These are phyloP conservation scores for Tetrapisispora namnaoensis DNA, from an alignment of 805 yeast genomes.

Conservation along the genomic window DNA sequence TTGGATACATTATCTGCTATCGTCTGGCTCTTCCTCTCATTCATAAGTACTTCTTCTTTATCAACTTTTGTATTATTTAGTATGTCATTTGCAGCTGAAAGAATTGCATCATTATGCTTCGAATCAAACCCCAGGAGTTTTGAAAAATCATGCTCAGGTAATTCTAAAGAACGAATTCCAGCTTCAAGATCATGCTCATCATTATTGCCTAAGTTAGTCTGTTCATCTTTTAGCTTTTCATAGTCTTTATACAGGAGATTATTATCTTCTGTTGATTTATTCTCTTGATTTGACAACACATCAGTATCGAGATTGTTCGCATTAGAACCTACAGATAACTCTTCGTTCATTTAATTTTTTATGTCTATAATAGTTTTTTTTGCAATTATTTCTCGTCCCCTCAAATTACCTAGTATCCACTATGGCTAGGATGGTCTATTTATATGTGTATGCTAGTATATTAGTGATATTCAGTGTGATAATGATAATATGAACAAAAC, in stretches of 20 bases:
- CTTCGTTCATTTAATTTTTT: background rate
- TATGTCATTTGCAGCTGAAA: slow-evolving; percentile 12
- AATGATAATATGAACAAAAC: too few species aligned
- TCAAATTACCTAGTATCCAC: too few species aligned
- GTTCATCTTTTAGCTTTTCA: background rate
- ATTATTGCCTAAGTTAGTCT: background rate
- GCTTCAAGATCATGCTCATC: slow-evolving; percentile 2
- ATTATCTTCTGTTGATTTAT: background rate
- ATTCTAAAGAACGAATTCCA: slow-evolving; percentile 9
- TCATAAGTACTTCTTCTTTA: background rate
- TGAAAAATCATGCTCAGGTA: slow-evolving; percentile 24
- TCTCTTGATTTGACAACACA: background rate
- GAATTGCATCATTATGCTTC: slow-evolving; percentile 23
- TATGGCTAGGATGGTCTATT: too few species aligned
- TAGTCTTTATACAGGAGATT: background rate
- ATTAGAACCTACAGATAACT: background rate
- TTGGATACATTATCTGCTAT: background rate
- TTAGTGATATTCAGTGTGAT: too few species aligned
- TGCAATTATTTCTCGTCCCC: background rate
- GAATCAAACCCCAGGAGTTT: slow-evolving; percentile 26
- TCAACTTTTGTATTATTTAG: background rate
- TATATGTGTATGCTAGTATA: too few species aligned
- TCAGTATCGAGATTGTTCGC: background rate
- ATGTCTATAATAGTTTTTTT: background rate
- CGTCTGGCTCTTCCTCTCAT: background rate